Base-by-base conservation (phyloP, 2,329 filamentous ascomycete genomes). In the Colletotrichum sp. region DNA sequence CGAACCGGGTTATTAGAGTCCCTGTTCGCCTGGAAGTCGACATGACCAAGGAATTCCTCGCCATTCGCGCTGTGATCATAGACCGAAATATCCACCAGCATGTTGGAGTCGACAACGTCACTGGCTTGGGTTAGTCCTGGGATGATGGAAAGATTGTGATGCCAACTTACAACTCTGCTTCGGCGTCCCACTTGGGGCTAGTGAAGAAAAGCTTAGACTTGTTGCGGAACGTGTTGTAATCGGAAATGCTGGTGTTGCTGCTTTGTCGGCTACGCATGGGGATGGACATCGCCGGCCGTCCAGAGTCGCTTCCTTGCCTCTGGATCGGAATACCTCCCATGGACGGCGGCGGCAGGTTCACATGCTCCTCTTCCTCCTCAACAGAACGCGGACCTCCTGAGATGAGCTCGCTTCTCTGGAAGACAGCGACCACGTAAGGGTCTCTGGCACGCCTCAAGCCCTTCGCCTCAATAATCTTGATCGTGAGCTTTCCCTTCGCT, bases 211-310 rank as follows among this genome's bases (percentile, higher is more conserved):
- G 87, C 75, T 88, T 87, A 71, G 91, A 89, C 70, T 92, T 91
- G 79, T 92, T 93, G 49, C 90, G 88, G 80, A 91, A 90, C 3
- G 88, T 88, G 78, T 86, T 89, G 79, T 90, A 89, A 39, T 98
- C 95, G 44, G 91, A 90, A 78, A 94, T 89, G 82, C 96, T 98
- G 72, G 96, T 98, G 86, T 96, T 96, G 87, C 96, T 99, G 86
- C 96, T 99, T 84, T 99, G 97, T 71, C 97, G 93, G 84, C 96
- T 99, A 81, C 94, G 94, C 95, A 99, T 98, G 3, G 97, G 97
- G 79, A 99, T 99, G 36, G 96, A 95, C 93, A 98, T 96, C 18
- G 96, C 84, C 7, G 95, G 91, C 69, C 94, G 92, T 32, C 96
- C 95, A 34, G 94, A 94, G 80, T 98, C 95, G 82, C 95, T 97